Base-by-base conservation (phyloP, 2,329 filamentous ascomycete genomes). In the Monilinia vaccinii-corymbosi region DNA sequence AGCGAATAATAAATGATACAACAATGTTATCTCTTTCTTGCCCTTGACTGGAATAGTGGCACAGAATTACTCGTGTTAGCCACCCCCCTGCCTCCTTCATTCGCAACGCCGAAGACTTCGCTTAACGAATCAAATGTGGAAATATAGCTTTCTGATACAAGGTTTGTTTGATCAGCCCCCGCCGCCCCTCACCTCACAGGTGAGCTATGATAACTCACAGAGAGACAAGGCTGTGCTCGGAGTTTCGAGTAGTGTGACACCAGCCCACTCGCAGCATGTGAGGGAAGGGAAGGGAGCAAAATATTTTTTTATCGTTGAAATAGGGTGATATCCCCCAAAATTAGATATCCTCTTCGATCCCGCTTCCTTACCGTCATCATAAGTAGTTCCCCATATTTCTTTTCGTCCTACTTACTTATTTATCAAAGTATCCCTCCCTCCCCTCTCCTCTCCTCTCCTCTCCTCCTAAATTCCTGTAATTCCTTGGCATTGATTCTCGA, bases 191-290 rank as follows among this genome's bases (percentile, higher is more conserved):
- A 28, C n/a, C n/a, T n/a, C n/a, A n/a, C n/a, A n/a, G n/a, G n/a
- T n/a, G n/a, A n/a, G n/a, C n/a, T n/a, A n/a, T n/a, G n/a, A n/a
- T 32, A 18, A 25, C 38, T 53, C 21, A 44, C 38, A 53, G 51
- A 31, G 51, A 56, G 51, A 56, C 53, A 56, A 56, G 53, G 53
- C 53, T 56, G 52, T 56, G 52, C 34, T 46, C 50, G 38, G 25
- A 53, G 46, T 56, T 56, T 32, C 52, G 31, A 56, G n/a, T 56
- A 56, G n/a, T 56, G 34, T 56, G 52, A 56, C 51, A 45, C 52
- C 40, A 36, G 25, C 25, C 36, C 38, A n/a, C 38, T 18, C 38
- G 25, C 25, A 18, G 50, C 40, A 36, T 23, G 18, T 18, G 36
- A n/a, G n/a, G 28, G 36, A 36, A 42, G n/a, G n/a, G n/a, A n/a